phyloP scores from a whole-genome alignment of 176 grass and related monocot genomes.

The Poa annua region DNA sequence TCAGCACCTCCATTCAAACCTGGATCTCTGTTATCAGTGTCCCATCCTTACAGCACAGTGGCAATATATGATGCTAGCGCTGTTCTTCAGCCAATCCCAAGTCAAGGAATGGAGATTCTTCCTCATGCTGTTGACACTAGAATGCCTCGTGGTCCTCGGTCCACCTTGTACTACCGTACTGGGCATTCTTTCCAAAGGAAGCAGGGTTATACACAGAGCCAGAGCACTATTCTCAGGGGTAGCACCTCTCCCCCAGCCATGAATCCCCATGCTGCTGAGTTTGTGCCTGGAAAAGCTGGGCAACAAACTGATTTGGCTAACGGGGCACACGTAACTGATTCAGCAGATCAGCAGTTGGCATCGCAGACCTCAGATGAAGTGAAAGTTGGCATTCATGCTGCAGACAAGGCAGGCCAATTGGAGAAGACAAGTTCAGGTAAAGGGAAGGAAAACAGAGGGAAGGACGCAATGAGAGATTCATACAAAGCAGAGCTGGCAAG shows the following conservation, averaged over 20 bases:
- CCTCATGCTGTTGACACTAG: slow-evolving; percentile 75
- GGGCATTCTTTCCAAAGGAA: slow-evolving; percentile 81
- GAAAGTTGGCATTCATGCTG: slow-evolving; percentile 18
- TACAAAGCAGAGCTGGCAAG: slow-evolving; percentile 87
- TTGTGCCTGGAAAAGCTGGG: slow-evolving; percentile 69
- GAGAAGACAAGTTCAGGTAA: slow-evolving; percentile 53
- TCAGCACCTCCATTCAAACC: slow-evolving; percentile 98
- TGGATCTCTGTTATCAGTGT: slow-evolving; percentile 68
- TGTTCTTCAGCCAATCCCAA: slow-evolving; percentile 63
- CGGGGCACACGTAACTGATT: slow-evolving; percentile 28
- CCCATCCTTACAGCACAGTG: slow-evolving; percentile 66
- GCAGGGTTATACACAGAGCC: slow-evolving; percentile 65
- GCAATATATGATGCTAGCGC: slow-evolving; percentile 71
- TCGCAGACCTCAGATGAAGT: slow-evolving; percentile 30
- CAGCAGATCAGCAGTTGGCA: slow-evolving; percentile 19
- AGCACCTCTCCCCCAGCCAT: slow-evolving; percentile 52
- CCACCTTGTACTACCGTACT: slow-evolving; percentile 67
- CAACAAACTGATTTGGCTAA: slow-evolving; percentile 61
- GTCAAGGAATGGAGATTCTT: slow-evolving; percentile 60
- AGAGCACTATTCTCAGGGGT: slow-evolving; percentile 57
- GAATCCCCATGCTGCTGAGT: slow-evolving; percentile 98
- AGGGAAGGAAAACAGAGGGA: slow-evolving; percentile 59
- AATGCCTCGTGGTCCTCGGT: slow-evolving; percentile 80
- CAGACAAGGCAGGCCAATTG: slow-evolving; percentile 47
- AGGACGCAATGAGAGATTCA: slow-evolving; percentile 46